phyloP scores from a whole-genome alignment of 2,329 filamentous ascomycete genomes.

The Pseudopithomyces maydicus region DNA sequence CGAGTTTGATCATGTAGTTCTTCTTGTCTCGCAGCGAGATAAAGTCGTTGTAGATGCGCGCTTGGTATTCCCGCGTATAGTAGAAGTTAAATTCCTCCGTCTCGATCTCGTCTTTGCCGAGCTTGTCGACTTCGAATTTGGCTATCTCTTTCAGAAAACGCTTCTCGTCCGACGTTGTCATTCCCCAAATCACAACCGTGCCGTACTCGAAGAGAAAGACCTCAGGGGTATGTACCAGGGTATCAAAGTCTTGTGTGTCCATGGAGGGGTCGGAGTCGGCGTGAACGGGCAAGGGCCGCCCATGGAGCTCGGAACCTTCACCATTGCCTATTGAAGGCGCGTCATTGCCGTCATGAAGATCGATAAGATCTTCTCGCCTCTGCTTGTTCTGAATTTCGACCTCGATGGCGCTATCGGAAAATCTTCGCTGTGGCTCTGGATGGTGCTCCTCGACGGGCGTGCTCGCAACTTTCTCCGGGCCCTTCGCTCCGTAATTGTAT shows the following conservation, averaged over 20 bases:
- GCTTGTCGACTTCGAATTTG: conserved; percentile 91
- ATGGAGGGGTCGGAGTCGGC: conserved; percentile 39
- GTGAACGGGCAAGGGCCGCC: conserved; percentile 32
- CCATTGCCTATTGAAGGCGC: conserved; percentile 30
- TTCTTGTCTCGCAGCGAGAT: conserved; percentile 92
- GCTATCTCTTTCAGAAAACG: conserved; percentile 91
- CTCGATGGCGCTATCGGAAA: conserved; percentile 74
- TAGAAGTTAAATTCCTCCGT: conserved; percentile 99
- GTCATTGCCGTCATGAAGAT: conserved; percentile 56
- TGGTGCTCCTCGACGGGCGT: conserved; percentile 32
- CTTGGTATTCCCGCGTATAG: conserved; percentile 96
- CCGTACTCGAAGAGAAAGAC: conserved; percentile 97
- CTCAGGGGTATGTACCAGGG: conserved; percentile 86
- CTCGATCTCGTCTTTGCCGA: conserved; percentile 86
- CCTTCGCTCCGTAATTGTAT: conserved; percentile 73
- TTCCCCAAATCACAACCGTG: conserved; percentile 97
- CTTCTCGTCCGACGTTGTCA: conserved; percentile 87
- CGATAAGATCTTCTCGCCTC: conserved; percentile 66
- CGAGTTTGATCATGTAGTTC: conserved; percentile 97
- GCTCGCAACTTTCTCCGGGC: conserved; percentile 42
- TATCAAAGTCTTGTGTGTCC: conserved; percentile 76
- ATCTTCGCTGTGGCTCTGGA: conserved; percentile 63
- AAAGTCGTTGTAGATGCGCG: conserved; percentile 99
- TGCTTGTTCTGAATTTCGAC: conserved; percentile 64
- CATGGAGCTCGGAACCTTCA: conserved; percentile 27